phyloP scores from a whole-genome alignment of 2,329 filamentous ascomycete species.

The Periconia digitata region DNA sequence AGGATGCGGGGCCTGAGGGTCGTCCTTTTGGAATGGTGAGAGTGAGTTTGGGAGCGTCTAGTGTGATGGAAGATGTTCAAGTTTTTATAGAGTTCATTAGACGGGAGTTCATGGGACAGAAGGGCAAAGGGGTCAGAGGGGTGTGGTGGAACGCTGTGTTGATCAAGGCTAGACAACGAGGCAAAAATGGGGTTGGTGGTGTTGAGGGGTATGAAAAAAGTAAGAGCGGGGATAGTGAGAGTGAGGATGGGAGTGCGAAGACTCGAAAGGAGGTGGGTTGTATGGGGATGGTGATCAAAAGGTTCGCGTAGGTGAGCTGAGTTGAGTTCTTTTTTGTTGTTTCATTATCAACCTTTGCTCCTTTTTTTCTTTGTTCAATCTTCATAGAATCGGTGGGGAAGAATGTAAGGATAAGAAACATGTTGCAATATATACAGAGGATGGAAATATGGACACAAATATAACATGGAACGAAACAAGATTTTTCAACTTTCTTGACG shows the following conservation, averaged over 20 bases:
- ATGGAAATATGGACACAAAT: no score
- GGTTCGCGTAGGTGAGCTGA: background rate
- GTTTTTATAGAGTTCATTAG: slow-evolving; percentile 48
- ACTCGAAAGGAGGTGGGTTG: background rate
- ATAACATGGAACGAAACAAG: no score
- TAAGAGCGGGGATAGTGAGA: background rate
- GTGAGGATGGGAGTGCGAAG: background rate
- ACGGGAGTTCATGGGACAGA: slow-evolving; percentile 5
- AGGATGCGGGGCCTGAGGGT: slow-evolving; percentile 57
- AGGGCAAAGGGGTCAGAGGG: background rate
- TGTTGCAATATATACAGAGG: no score
- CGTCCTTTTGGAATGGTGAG: slow-evolving; percentile 62
- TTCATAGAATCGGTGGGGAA: no score
- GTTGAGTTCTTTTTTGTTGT: background rate
- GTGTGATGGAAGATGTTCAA: slow-evolving; percentile 57
- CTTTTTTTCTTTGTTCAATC: no score
- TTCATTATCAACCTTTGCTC: background rate
- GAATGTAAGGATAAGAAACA: no score
- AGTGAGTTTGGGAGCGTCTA: slow-evolving; percentile 64
- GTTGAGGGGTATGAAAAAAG: background rate
- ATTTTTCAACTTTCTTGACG: no score
- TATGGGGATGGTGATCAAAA: background rate
- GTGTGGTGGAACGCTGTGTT: no score
- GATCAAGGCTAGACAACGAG: no score
- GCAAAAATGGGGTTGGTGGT: background rate